phyloP scores from a whole-genome alignment of 106 monocot species.

The Alisma plantagoaquatica region DNA sequence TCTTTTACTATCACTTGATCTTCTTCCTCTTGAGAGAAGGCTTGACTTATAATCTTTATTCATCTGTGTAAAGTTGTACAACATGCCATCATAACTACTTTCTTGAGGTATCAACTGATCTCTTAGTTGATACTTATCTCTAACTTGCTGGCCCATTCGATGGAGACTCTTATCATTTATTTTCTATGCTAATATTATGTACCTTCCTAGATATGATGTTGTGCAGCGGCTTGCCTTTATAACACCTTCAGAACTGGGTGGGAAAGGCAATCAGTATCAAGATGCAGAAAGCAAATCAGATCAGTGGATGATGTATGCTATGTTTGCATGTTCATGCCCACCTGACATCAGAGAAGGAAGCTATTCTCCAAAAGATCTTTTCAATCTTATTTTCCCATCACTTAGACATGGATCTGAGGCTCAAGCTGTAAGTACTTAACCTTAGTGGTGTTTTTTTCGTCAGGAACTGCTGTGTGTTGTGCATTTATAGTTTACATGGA shows the following conservation, averaged over 20 bases:
- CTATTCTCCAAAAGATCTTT: slow-evolving; percentile 58
- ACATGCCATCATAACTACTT: too few species aligned
- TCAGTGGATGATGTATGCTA: slow-evolving; percentile 95
- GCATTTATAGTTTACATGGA: too few species aligned
- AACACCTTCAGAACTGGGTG: slow-evolving; percentile 82
- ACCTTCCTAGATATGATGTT: slow-evolving; percentile 68
- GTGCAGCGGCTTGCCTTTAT: slow-evolving; percentile 64
- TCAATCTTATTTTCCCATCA: slow-evolving; percentile 87
- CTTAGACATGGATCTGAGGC: slow-evolving; percentile 83
- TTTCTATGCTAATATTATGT: too few species aligned
- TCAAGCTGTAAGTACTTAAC: slow-evolving; percentile 56
- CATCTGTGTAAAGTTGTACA: too few species aligned
- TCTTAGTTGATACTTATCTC: too few species aligned
- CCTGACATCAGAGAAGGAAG: slow-evolving; percentile 66
- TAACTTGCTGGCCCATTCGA: too few species aligned
- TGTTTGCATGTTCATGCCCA: slow-evolving; percentile 93
- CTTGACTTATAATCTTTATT: too few species aligned
- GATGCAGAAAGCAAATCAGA: slow-evolving; percentile 84
- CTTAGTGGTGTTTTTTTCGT: slow-evolving; percentile 2
- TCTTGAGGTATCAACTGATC: too few species aligned
- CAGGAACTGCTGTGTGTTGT: too few species aligned
- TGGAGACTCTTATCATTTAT: neutral
- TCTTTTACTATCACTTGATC: too few species aligned
- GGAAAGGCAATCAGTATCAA: slow-evolving; percentile 75
- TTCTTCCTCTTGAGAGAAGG: too few species aligned